These are phyloP conservation scores for Pythium oligandrum DNA, from an alignment of 352 stramenopile genomes.

Conservation along the genomic window DNA sequence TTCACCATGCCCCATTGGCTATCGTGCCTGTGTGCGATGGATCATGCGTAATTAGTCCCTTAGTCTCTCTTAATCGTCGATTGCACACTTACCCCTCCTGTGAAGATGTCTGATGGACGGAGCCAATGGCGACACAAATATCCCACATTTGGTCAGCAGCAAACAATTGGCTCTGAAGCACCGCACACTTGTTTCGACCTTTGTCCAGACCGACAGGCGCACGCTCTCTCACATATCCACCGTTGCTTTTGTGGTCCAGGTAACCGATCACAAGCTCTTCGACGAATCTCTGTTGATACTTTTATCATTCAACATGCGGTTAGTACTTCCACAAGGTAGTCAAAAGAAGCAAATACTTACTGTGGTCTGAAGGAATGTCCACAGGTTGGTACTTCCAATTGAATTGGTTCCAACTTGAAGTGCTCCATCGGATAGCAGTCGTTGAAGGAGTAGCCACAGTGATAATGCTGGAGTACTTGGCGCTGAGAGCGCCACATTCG, in stretches of 20 bases:
- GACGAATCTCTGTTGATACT: conserved; percentile 19
- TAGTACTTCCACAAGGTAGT: too few relatives aligned
- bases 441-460: conserved; percentile 53
- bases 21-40: too few relatives aligned
- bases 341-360: conserved; percentile 13
- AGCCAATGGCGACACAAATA: too few relatives aligned
- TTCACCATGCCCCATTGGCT: conserved; percentile 9
- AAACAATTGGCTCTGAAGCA: not conserved
- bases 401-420: conserved; percentile 17
- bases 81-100: too few relatives aligned
- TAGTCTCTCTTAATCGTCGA: not conserved
- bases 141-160: not conserved
- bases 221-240: conserved; percentile 17
- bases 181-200: too few relatives aligned
- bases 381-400: conserved; percentile 31
- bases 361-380: conserved; percentile 49
- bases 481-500: conserved; percentile 1
- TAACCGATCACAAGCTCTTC: conserved; percentile 9
- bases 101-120: too few relatives aligned
- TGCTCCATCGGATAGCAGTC: conserved; percentile 23
- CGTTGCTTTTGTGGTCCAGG: conserved; percentile 6
- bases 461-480: conserved; percentile 33
- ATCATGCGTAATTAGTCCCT: too few relatives aligned
- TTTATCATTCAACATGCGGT: too few relatives aligned
- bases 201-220: not conserved